Percentiles rank a stretch among this genome's conserved stretches.
phyloP scores from a whole-genome alignment of 176 grass and related monocot genomes.

The Thalia dealbata region DNA sequence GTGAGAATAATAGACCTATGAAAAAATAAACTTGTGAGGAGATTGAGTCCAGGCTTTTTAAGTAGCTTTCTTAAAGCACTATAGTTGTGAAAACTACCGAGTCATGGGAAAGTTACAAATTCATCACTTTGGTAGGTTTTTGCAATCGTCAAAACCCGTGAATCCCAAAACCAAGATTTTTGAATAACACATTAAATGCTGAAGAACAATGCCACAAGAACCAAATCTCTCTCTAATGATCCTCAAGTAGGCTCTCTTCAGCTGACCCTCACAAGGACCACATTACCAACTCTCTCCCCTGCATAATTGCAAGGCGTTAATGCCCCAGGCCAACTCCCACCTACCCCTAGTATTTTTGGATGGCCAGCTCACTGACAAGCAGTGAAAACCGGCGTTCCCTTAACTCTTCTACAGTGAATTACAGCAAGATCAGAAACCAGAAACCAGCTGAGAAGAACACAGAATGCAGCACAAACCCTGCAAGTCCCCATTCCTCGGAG shows the following conservation, averaged over 20 bases:
- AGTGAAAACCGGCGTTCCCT: conserved; percentile 8
- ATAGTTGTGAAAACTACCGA: too few relatives aligned
- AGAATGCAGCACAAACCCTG: too few relatives aligned
- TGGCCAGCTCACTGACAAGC: conserved; percentile 11
- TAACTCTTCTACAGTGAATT: neutral
- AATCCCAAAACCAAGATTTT: too few relatives aligned
- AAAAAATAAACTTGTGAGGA: too few relatives aligned
- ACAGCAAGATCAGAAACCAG: neutral
- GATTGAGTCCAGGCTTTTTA: too few relatives aligned
- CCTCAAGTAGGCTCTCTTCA: neutral
- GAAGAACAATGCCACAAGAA: neutral
- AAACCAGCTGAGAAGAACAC: neutral
- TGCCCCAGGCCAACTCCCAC: conserved; percentile 33
- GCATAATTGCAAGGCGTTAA: conserved; percentile 34
- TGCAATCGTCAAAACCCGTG: too few relatives aligned
- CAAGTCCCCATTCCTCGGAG: too few relatives aligned
- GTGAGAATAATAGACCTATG: too few relatives aligned
- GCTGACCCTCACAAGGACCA: conserved; percentile 21
- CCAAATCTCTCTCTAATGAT: neutral
- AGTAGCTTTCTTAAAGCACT: too few relatives aligned
- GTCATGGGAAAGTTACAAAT: too few relatives aligned
- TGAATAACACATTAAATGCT: too few relatives aligned
- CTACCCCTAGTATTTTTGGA: conserved; percentile 21
- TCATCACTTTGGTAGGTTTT: too few relatives aligned
- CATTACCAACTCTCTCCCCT: conserved; percentile 9